Evolutionary conservation across 768 basidiomycete species (phyloP), one percentile per base, ranked within the genome.

Genomic region (Russula olivacea): DNA sequence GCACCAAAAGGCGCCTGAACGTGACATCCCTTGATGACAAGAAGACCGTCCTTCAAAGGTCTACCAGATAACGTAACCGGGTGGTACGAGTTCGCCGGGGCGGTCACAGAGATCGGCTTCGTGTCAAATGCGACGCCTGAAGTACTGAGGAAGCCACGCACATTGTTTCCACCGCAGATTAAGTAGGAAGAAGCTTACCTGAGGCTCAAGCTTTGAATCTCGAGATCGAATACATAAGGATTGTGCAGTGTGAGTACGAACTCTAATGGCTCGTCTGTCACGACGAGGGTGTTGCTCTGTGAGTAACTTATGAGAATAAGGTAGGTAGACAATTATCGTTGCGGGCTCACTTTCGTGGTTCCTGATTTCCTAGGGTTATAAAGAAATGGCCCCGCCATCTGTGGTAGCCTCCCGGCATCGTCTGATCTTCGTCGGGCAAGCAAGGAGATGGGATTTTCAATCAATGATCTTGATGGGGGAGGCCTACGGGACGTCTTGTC

Each of bases 191-290:
- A 58, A 23, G 57, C 75, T 66, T 65, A 93, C 95, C 93, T 92
- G 17, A 98, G 75, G 5, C 84, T 83, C 41, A 98, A 72, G 68
- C 84, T 86, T 61, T 91, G 86, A 19, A 98, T 74, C 65, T 98
- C 93, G 14, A 99, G 78, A 64, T 95, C 92, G 73, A 98, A 96
- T 4, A 91, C 83, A 73, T 88, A 96, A 1, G 93, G 92, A 73
- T 99, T 99, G 61, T 85, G 84, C n/a, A 99, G 74, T 23, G 88
- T 87, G 50, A 98, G 77, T 9, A 86, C 80, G 68, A 98, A 82
- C 68, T 98, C 94, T 34, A 93, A 76, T 4, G 76, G 74, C 72
- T 98, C 97, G 67, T 87, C 87, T 71, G 91, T 90, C 1, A 93
- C 90, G 15, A 94, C 80, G 14, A 89, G 69, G 0, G 81, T 76